A percentile compares a stretch with the other conserved stretches of the same genome.
phyloP scores from a whole-genome alignment of 2,329 filamentous ascomycete species.

The Colletotrichum liriopes region DNA sequence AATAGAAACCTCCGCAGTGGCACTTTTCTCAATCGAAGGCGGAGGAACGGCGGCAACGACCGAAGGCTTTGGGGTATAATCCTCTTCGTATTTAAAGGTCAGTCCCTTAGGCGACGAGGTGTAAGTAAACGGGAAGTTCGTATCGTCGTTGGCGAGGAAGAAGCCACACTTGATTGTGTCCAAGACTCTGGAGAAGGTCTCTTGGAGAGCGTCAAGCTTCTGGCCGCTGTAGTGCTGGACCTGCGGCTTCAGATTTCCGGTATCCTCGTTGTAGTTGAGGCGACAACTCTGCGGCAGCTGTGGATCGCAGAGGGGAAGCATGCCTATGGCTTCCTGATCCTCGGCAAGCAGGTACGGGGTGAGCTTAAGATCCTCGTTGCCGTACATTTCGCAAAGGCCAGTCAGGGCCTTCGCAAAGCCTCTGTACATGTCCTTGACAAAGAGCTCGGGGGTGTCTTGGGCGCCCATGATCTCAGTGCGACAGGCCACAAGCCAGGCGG shows the following conservation, averaged over 20 bases:
- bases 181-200: slow-evolving; percentile 60
- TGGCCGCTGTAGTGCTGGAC: slow-evolving; percentile 51
- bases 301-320: slow-evolving; percentile 59
- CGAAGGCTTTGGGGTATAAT: slow-evolving; percentile 21
- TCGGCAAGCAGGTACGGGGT: slow-evolving; percentile 68
- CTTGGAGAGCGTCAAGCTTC: slow-evolving; percentile 18
- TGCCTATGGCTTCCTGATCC: slow-evolving; percentile 63
- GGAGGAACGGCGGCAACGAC: background rate
- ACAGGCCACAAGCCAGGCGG: slow-evolving; percentile 67
- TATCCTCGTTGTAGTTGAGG: slow-evolving; percentile 54
- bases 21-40: slow-evolving; percentile 2
- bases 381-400: slow-evolving; percentile 64
- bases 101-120: slow-evolving; percentile 32
- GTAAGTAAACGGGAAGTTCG: slow-evolving; percentile 35
- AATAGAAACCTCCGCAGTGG: background rate
- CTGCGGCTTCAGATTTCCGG: slow-evolving; percentile 57
- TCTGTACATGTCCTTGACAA: slow-evolving; percentile 63
- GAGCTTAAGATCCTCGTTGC: slow-evolving; percentile 54
- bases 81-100: slow-evolving; percentile 35
- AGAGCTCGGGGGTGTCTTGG: slow-evolving; percentile 60
- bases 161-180: slow-evolving; percentile 66
- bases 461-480: slow-evolving; percentile 63
- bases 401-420: slow-evolving; percentile 64
- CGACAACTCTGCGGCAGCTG: slow-evolving; percentile 58
- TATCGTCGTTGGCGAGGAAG: slow-evolving; percentile 59